Base-by-base conservation (phyloP, 371 early-diverging fungal species). In the Fennellomyces sp. region DNA sequence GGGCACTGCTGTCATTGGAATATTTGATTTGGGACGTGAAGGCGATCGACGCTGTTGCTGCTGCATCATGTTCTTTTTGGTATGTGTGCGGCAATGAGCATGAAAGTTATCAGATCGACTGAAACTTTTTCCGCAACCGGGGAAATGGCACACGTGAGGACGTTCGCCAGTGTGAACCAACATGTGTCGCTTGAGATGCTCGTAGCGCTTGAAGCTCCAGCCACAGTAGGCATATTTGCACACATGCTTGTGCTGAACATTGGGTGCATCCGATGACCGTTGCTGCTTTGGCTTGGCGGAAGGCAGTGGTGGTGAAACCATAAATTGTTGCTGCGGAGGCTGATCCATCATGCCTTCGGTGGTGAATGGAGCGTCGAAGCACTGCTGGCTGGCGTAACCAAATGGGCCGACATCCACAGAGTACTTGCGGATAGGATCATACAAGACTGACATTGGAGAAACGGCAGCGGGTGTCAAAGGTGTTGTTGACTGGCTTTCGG, bases 161-260 rank as follows among this genome's bases (percentile, higher is more conserved):
- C 85, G 70, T 56, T 84, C 85, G 23, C 84, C 85, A 8, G 87
- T 82, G 33, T 86, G 87, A 42, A 86, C 85, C 8, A 90, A 64
- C 78, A 85, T 83, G 63, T 93, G 94, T 10, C 96, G 68, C 56
- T 91, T 90, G 50, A 94, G 69, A 65, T 94, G 94, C 61, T 94
- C 94, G 64, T 81, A 88, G 23, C 94, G 80, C 70, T 93, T 94
- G 65, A 86, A 86, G 45, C 83, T 83, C 85, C 83, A 82, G 15
- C 79, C 77, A 57, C 86, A 85, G 25, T 66, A 71, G 12, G 81
- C 70, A 58, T 76, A 78, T 27, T 75, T 75, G 68, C 85, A 85
- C 2, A 76, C 73, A 58, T 83, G 84, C 53, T 72, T 72, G 41
- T 76, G 73, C 31, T 72, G 70, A 25, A 69, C 61, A 45, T 58